A percentile compares a stretch with the other conserved stretches of the same genome.
phyloP scores from a whole-genome alignment of 768 basidiomycete species.

The Leucocoprinus leucothites region DNA sequence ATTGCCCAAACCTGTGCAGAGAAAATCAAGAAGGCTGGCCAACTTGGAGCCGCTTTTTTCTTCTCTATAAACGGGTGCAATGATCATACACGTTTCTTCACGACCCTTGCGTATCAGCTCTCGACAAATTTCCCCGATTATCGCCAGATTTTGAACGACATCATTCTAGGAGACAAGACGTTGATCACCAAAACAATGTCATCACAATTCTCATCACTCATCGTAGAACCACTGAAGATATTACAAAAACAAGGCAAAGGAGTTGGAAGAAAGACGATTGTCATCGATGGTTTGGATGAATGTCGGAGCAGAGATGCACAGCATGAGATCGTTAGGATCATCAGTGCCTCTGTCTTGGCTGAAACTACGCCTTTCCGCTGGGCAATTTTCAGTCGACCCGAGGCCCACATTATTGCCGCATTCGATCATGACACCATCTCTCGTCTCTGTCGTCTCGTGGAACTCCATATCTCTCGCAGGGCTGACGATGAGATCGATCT shows the following conservation, averaged over 20 bases:
- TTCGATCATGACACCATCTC: neutral
- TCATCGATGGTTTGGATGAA: slow-evolving; percentile 15
- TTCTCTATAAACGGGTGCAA: neutral
- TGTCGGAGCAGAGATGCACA: neutral
- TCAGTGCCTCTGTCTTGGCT: neutral
- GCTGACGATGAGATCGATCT: neutral
- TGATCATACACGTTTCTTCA: neutral
- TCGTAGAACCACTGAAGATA: neutral
- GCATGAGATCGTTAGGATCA: neutral
- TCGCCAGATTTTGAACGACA: neutral
- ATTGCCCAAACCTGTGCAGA: slow-evolving; percentile 3
- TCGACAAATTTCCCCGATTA: neutral
- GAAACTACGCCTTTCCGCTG: neutral
- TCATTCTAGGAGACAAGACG: neutral
- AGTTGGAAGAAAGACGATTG: neutral
- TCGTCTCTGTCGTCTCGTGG: neutral
- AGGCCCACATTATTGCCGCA: slow-evolving; percentile 8
- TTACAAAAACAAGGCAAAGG: neutral
- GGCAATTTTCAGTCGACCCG: slow-evolving; percentile 11
- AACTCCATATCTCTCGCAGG: slow-evolving; percentile 6
- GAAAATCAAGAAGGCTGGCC: neutral
- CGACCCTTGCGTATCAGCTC: neutral
- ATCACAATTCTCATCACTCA: neutral
- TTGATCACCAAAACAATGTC: neutral
- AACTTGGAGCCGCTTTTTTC: neutral